A percentile compares a stretch with the other conserved stretches of the same genome.
These are phyloP conservation scores for Penicillium sp. DNA, from an alignment of 2,329 filamentous ascomycete genomes.

Conservation along the genomic window DNA sequence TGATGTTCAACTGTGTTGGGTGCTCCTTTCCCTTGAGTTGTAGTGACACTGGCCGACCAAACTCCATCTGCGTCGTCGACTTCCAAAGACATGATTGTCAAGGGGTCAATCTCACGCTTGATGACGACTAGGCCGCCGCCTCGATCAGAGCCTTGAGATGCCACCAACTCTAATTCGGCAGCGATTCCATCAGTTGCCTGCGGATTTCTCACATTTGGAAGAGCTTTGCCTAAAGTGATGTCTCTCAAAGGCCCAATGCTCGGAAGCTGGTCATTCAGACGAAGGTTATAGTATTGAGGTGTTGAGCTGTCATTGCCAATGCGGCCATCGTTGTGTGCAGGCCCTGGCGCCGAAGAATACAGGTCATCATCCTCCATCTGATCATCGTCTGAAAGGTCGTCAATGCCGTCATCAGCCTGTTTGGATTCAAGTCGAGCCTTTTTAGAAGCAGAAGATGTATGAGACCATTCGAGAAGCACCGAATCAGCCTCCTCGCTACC, in stretches of 20 bases:
- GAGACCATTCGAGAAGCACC: slow-evolving; percentile 75
- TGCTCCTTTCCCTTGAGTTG: slow-evolving; percentile 47
- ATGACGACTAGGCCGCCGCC: slow-evolving; percentile 72
- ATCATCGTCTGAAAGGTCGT: slow-evolving; percentile 60
- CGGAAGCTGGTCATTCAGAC: slow-evolving; percentile 72
- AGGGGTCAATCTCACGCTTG: slow-evolving; percentile 75
- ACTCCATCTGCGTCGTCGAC: slow-evolving; percentile 73
- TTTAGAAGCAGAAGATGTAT: slow-evolving; percentile 61
- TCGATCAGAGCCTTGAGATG: slow-evolving; percentile 57
- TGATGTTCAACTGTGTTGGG: slow-evolving; percentile 54
- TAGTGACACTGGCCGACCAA: slow-evolving; percentile 70
- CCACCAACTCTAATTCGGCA: slow-evolving; percentile 52
- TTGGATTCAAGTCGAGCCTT: slow-evolving; percentile 61
- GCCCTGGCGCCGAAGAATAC: slow-evolving; percentile 40
- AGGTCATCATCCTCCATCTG: slow-evolving; percentile 61
- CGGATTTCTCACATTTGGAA: slow-evolving; percentile 48
- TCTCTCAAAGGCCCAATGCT: slow-evolving; percentile 80
- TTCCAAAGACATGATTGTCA: slow-evolving; percentile 67
- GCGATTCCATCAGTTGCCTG: slow-evolving; percentile 40
- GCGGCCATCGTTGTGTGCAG: slow-evolving; percentile 16
- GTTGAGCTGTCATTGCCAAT: slow-evolving; percentile 22
- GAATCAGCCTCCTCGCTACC: slow-evolving; percentile 86
- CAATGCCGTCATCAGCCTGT: slow-evolving; percentile 51
- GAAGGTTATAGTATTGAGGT: slow-evolving; percentile 66
- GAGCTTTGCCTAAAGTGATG: slow-evolving; percentile 66